Base-by-base conservation (phyloP, 331 rosid species). In the Cydonia oblonga region DNA sequence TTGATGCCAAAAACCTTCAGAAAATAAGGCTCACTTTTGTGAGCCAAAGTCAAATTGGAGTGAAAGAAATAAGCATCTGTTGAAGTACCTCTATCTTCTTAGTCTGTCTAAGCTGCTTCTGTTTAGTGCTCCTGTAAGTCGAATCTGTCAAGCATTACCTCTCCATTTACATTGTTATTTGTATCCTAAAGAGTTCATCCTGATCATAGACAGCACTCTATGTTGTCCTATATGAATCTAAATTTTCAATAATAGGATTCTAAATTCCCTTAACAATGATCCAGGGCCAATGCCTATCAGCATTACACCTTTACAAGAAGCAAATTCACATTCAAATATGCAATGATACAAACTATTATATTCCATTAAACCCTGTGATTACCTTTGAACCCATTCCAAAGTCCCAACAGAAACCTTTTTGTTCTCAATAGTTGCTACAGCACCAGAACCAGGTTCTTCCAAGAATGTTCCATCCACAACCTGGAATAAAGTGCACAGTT, bases 341-440 rank as follows among this genome's bases (percentile, higher is more conserved):
- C 29, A 52, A 29, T 23, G 20, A 30, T 30, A 29, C 67, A 61
- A 61, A 16, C 38, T 61, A 29, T 29, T 19, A 63, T 18, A 30
- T 63, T 63, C 44, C 44, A 29, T 19, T 18, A 20, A 9, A 63
- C 13, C 67, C 51, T 12, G 22, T 30, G 53, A 42, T 71, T 84
- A 93, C 97, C 97, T 91, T 70, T 64, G 87, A 71, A 93, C 82
- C 98, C 98, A 93, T 66, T 93, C 97, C 86, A 88, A 80, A 32
- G 97, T 93, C 70, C 97, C 98, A 59, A 93, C 86, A 46, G 96
- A 93, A 80, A 93, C 87, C 84, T 69, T 83, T 83, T 81, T 87
- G 68, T 82, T 79, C 69, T 79, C 88, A 82, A 93, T 58, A 7
- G 1, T 28, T n/a, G n/a, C n/a, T n/a, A n/a, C n/a, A n/a, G n/a